Conservation (phyloP, 225 moss, liverwort and hornwort genomes). For the Rhytidiadelphus loreus region DNA sequence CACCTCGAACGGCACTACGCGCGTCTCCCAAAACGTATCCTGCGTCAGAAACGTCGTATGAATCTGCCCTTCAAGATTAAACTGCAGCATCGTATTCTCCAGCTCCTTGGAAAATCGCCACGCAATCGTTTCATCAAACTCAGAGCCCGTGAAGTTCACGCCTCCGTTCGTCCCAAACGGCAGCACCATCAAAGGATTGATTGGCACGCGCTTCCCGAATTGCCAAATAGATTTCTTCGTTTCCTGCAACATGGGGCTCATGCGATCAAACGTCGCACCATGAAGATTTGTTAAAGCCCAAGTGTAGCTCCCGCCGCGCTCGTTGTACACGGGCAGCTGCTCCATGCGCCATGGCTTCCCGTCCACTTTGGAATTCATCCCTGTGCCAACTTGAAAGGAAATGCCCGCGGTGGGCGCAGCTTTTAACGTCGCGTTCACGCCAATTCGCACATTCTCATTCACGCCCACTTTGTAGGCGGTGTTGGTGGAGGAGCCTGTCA, state of each 20-base stretch:
- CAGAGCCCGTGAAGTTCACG: slow-evolving; percentile 29
- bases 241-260: slow-evolving; percentile 34
- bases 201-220: slow-evolving; percentile 32
- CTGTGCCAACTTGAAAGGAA: slow-evolving; percentile 5
- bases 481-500: slow-evolving; percentile 37
- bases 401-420: slow-evolving; percentile 19
- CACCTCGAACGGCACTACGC: slow-evolving; percentile 35
- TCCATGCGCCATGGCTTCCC: slow-evolving; percentile 49
- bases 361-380: slow-evolving; percentile 8
- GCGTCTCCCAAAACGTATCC: slow-evolving; percentile 43
- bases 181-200: slow-evolving; percentile 38
- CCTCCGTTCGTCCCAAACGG: slow-evolving; percentile 50
- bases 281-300: slow-evolving; percentile 32
- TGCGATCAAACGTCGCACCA: slow-evolving; percentile 27
- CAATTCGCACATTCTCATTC: slow-evolving; percentile 20
- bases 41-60: slow-evolving; percentile 36
- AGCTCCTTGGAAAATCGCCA: slow-evolving; percentile 41
- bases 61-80: slow-evolving; percentile 26
- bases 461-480: slow-evolving; percentile 28
- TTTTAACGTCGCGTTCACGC: slow-evolving; percentile 7
- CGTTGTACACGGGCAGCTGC: slow-evolving; percentile 37
- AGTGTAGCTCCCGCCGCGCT: slow-evolving; percentile 47
- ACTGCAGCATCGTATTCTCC: slow-evolving; percentile 10
- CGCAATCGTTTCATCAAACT: slow-evolving; percentile 25
- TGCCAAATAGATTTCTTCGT: slow-evolving; percentile 39